These are phyloP conservation scores for Cercospora berteroae DNA, from an alignment of 2,329 filamentous ascomycete species.

Conservation along the genomic window DNA sequence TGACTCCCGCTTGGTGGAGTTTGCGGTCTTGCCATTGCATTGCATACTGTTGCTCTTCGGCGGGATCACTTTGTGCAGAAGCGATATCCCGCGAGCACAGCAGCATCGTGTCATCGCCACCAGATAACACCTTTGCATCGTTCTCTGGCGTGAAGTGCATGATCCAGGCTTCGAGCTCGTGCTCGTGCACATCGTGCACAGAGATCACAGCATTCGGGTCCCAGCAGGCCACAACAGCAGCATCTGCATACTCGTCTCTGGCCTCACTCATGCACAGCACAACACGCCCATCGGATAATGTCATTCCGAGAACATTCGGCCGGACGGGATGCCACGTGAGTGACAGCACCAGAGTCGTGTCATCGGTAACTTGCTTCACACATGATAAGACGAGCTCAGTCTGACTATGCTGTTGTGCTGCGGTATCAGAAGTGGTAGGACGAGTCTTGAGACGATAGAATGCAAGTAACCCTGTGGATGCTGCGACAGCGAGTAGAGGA, in stretches of 20 bases:
- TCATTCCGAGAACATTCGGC: constrained; percentile 61
- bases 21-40: constrained; percentile 51
- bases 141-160: constrained; percentile 54
- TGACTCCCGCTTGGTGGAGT: constrained; percentile 79
- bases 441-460: constrained; percentile 57
- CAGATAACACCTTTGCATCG: constrained; percentile 54
- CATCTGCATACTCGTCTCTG: background rate
- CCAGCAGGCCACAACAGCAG: constrained; percentile 17
- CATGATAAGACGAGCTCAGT: constrained; percentile 35
- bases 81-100: constrained; percentile 33
- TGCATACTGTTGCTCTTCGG: background rate
- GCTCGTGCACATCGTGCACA: constrained; percentile 35
- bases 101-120: constrained; percentile 73
- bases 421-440: background rate
- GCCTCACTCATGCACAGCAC: constrained; percentile 32
- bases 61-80: background rate
- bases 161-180: constrained; percentile 71
- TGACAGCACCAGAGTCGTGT: constrained; percentile 65
- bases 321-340: constrained; percentile 68
- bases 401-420: constrained; percentile 27
- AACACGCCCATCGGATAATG: constrained; percentile 67
- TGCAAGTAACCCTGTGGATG: constrained; percentile 69
- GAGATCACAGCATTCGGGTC: constrained; percentile 41
- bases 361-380: constrained; percentile 49
- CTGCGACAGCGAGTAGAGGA: constrained; percentile 67